These are phyloP conservation scores for Xerocomus minutiporus DNA, from an alignment of 1,284 basidiomycete genomes.

Conservation along the genomic window DNA sequence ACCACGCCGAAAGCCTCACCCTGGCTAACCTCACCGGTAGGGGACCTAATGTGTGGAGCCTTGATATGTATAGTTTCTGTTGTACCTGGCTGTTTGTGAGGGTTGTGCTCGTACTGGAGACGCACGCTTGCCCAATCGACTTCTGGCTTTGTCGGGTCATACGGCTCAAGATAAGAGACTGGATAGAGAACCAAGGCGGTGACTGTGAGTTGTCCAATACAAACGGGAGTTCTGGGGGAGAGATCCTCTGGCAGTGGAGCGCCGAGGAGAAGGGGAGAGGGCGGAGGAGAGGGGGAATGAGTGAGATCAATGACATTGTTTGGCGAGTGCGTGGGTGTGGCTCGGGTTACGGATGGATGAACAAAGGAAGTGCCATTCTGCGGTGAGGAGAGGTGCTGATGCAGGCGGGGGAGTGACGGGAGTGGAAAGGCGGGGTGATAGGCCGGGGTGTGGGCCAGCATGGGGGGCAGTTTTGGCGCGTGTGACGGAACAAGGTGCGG, in stretches of 20 bases:
- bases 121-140: slow-evolving; percentile 76
- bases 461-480: slow-evolving; percentile 22
- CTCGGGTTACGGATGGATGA: slow-evolving; percentile 16
- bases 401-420: slow-evolving; percentile 31
- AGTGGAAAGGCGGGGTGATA: slow-evolving; percentile 49
- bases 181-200: slow-evolving; percentile 86
- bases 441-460: slow-evolving; percentile 20
- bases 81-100: slow-evolving; percentile 46
- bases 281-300: slow-evolving; percentile 66
- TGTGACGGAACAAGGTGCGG: slow-evolving; percentile 16
- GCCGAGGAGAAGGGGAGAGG: slow-evolving; percentile 33
- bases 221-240: slow-evolving; percentile 74
- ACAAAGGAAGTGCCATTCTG: slow-evolving; percentile 17
- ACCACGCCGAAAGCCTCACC: slow-evolving; percentile 80
- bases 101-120: slow-evolving; percentile 65
- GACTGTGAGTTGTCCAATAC: slow-evolving; percentile 80
- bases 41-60: slow-evolving; percentile 51
- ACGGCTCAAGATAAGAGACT: slow-evolving; percentile 61
- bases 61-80: slow-evolving; percentile 80
- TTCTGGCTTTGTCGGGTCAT: slow-evolving; percentile 40
- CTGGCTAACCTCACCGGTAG: slow-evolving; percentile 47
- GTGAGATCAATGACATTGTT: slow-evolving; percentile 73
- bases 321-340: slow-evolving; percentile 23
- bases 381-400: slow-evolving; percentile 16
- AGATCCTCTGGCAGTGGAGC: slow-evolving; percentile 46